Evolutionary conservation across 139 green algal species (phyloP).

Genomic region (Closterium sp.): DNA sequence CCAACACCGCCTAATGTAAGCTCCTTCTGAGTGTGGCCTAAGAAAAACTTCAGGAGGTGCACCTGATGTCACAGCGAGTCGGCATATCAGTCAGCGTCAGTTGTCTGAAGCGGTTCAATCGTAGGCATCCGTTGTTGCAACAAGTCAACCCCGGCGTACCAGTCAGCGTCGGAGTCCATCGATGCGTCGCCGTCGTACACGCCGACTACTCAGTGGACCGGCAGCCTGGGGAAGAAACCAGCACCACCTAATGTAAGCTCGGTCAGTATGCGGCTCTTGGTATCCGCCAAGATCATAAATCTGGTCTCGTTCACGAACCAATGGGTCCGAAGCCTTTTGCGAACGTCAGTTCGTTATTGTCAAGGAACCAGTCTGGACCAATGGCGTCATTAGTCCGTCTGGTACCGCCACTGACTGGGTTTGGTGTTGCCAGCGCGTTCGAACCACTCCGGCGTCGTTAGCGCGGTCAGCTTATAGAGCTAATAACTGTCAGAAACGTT

Average conservation of each 20-base stretch:
- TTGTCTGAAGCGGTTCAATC: no score
- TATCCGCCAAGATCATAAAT: neutral
- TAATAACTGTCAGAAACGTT: neutral
- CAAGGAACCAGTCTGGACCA: neutral
- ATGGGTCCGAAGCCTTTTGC: neutral
- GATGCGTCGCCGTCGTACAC: neutral
- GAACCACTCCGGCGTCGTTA: no score
- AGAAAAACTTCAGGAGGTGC: no score
- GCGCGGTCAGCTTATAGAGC: no score
- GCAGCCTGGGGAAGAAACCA: neutral
- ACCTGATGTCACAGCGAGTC: neutral
- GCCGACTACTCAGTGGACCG: neutral
- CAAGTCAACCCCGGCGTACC: neutral
- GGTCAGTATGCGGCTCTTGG: neutral
- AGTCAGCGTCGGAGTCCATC: neutral
- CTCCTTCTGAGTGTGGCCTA: neutral
- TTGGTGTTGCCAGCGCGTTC: no score
- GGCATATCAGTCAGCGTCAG: no score
- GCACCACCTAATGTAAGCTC: neutral
- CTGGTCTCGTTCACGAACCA: neutral
- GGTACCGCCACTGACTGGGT: neutral
- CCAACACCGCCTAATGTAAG: neutral
- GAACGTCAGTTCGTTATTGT: neutral
- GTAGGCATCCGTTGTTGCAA: no score
- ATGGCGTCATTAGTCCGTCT: neutral